Evolutionary conservation across 116 monocot genomes (phyloP).

Genomic region (Phalaenopsis hybrid): DNA sequence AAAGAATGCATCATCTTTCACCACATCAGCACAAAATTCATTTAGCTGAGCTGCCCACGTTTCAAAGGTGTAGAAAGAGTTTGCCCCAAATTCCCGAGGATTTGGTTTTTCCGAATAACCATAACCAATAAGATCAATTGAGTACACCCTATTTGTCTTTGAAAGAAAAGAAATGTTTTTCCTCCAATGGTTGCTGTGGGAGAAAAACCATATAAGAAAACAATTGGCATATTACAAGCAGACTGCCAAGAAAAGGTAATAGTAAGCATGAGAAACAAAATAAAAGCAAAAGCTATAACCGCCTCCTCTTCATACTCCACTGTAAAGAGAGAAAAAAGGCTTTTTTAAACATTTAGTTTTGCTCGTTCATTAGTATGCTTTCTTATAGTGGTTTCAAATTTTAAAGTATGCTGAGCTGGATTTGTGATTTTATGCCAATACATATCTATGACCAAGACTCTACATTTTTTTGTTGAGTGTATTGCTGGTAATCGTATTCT

Average conservation of each 20-base stretch:
- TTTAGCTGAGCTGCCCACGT: slow-evolving; percentile 91
- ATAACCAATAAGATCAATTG: slow-evolving; percentile 95
- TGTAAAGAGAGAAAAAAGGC: neutral
- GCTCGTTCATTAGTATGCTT: neutral
- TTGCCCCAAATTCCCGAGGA: slow-evolving; percentile 38
- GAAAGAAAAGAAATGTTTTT: slow-evolving; percentile 80
- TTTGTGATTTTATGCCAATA: neutral
- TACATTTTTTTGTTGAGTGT: no score
- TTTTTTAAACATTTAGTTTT: neutral
- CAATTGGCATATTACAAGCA: neutral
- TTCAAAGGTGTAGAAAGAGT: slow-evolving; percentile 84
- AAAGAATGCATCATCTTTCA: slow-evolving; percentile 78
- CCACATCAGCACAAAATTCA: slow-evolving; percentile 71
- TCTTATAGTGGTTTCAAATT: neutral
- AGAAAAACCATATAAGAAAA: neutral
- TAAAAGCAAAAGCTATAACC: neutral
- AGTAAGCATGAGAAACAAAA: neutral
- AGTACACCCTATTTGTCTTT: slow-evolving; percentile 58
- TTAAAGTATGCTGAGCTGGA: neutral
- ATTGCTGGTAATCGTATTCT: no score
- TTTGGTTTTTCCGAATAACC: slow-evolving; percentile 97
- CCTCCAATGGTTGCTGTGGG: slow-evolving; percentile 85
- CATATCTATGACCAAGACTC: neutral
- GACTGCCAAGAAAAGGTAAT: neutral
- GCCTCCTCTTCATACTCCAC: neutral